Base-by-base conservation (phyloP, 2,329 filamentous ascomycete species). In the Penicillium glabrum region DNA sequence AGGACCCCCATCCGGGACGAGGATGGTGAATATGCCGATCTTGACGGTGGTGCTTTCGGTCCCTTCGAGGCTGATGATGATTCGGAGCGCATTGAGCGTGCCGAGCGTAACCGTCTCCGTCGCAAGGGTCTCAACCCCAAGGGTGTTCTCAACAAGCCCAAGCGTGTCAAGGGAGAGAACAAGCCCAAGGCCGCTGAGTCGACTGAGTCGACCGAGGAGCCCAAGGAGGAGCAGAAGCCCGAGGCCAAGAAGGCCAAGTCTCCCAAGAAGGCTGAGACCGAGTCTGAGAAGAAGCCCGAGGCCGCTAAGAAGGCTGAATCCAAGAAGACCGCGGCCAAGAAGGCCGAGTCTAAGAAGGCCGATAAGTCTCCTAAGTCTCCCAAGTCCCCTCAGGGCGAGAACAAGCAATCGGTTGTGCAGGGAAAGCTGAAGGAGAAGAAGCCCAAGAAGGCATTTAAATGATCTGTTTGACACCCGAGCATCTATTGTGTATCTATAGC, bases 11-110 rank as follows among this genome's bases (percentile, higher is more conserved):
- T 91, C 55, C 71, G 78, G 13, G 77, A 78, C 10, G 74, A 75
- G 27, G 69, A 75, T 23, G 72, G 69, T 13, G 63, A 59, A 10
- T 56, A 61, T 7, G 44, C 62, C 10, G 70, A 71, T 23, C 62
- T 61, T 16, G 74, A 72, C 8, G 79, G 78, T 19, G 83, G 85
- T 58, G 79, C 79, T 48, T 93, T 93, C 71, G 89, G 86, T 50
- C 88, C 83, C 1, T 93, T 90, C 70, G 86, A 92, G 58, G 89
- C 91, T 0, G 85, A 88, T 0, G 88, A 87, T 70, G 90, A 93
- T 69, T 75, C 82, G 65, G 82, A 86, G 65, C 87, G 88, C 70
- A 91, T 93, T 44, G 83, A 88, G 68, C 85, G 86, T 66, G 89
- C 86, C n/a, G 86, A 87, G 79, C 83, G 85, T 63, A 91, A 89